A percentile compares a stretch with the other conserved stretches of the same genome.
phyloP scores from a whole-genome alignment of 78 protist genomes.

The Guillardia theta region DNA sequence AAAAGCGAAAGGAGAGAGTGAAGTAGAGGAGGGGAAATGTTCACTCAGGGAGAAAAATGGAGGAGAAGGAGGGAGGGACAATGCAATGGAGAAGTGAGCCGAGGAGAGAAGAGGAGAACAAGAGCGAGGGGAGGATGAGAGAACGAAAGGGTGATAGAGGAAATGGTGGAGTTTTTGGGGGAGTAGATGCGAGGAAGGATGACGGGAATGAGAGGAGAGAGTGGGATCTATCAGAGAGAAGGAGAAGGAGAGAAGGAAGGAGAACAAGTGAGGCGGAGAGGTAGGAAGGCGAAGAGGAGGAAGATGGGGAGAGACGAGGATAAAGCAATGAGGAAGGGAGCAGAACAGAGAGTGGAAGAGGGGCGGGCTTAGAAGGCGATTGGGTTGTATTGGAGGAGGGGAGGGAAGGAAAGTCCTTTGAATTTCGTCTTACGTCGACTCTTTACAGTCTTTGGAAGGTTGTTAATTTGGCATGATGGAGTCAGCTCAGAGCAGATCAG shows the following conservation, averaged over 20 bases:
- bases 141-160: background rate
- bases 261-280: background rate
- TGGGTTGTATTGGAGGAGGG: too few species aligned
- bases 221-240: background rate
- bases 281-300: too few species aligned
- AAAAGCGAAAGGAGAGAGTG: background rate
- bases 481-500: too few species aligned
- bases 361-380: too few species aligned
- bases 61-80: background rate
- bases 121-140: background rate
- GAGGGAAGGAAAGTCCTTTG: too few species aligned
- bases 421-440: too few species aligned
- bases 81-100: too few species aligned
- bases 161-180: background rate
- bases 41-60: background rate
- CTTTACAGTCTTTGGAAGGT: too few species aligned
- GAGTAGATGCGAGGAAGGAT: background rate
- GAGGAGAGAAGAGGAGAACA: background rate
- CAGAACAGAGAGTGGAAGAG: too few species aligned
- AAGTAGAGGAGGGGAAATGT: background rate
- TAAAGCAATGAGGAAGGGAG: too few species aligned
- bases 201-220: background rate
- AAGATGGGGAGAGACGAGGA: too few species aligned
- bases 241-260: background rate
- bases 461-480: too few species aligned